A percentile compares a stretch with the other conserved stretches of the same genome.
Evolutionary conservation across 192 early-diverging fungal genomes (phyloP).

Genomic region (Polychytrium aggregatum): DNA sequence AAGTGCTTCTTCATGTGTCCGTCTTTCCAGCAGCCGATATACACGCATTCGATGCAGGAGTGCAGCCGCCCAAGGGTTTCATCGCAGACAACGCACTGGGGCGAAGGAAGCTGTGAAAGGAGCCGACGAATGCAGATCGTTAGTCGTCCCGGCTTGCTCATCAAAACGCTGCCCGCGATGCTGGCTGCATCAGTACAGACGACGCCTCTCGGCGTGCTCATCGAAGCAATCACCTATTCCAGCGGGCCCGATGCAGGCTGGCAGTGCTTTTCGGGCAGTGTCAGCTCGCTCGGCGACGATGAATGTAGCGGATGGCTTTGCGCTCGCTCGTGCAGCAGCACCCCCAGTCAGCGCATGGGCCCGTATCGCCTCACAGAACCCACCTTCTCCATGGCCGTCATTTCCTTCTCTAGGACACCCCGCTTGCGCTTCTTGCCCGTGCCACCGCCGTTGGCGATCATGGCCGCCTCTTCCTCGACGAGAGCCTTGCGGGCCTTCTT

Average conservation of each 20-base stretch:
- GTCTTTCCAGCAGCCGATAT: conserved; percentile 65
- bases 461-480: conserved; percentile 13
- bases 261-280: too few species aligned
- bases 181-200: too few species aligned
- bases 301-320: not conserved
- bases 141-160: not conserved
- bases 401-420: not conserved
- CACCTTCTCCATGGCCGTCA: not conserved
- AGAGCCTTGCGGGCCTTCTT: conserved; percentile 13
- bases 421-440: conserved; percentile 14
- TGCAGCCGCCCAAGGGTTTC: conserved; percentile 48
- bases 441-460: not conserved
- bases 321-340: conserved; percentile 1
- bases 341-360: not conserved
- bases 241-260: too few species aligned
- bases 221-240: too few species aligned
- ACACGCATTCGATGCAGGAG: conserved; percentile 74
- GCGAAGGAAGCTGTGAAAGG: conserved; percentile 12
- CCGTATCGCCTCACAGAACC: not conserved
- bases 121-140: not conserved
- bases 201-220: too few species aligned
- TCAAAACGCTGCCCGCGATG: not conserved
- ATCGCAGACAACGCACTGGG: conserved; percentile 16
- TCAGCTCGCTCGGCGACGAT: not conserved
- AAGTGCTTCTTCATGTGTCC: conserved; percentile 41